A percentile compares a stretch with the other conserved stretches of the same genome.
Conservation (phyloP, 1,284 basidiomycete genomes). For the Pseudozyma flocculosa region DNA sequence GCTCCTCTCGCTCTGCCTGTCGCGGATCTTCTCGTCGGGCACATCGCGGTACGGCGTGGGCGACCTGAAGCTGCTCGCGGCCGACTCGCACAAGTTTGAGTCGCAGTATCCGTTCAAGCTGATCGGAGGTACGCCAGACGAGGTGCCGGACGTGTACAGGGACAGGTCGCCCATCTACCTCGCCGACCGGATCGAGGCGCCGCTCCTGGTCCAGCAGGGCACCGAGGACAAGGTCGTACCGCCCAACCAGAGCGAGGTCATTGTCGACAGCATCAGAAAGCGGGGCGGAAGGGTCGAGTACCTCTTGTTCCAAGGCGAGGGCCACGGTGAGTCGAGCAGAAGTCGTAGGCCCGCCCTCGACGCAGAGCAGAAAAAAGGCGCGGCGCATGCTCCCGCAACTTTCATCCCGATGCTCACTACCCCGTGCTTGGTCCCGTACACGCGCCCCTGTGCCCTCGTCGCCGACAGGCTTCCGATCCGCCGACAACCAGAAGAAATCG, state of each 20-base stretch:
- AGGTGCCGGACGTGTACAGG: constrained; percentile 63
- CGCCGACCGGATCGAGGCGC: constrained; percentile 63
- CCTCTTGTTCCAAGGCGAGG: constrained; percentile 40
- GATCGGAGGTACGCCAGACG: constrained; percentile 64
- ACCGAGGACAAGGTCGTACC: constrained; percentile 66
- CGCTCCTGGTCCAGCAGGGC: constrained; percentile 66
- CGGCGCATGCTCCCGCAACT: too few species aligned
- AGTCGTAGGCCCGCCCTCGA: too few species aligned
- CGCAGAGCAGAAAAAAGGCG: too few species aligned
- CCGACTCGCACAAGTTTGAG: constrained; percentile 70
- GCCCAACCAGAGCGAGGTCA: constrained; percentile 63
- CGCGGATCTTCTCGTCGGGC: constrained; percentile 33
- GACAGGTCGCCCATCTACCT: constrained; percentile 64
- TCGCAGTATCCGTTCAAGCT: constrained; percentile 64
- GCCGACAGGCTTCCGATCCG: constrained; percentile 21
- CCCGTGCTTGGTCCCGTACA: too few species aligned
- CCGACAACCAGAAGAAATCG: constrained; percentile 7
- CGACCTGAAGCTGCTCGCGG: constrained; percentile 13
- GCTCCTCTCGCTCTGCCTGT: constrained; percentile 61
- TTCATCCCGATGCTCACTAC: too few species aligned
- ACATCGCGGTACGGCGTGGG: constrained; percentile 28
- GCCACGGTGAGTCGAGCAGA: constrained; percentile 38
- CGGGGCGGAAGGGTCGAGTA: constrained; percentile 26
- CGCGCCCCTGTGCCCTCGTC: too few species aligned
- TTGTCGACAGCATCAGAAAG: constrained; percentile 31